Percentiles rank a stretch among this genome's conserved stretches.
Conservation (phyloP, 2,329 filamentous ascomycete genomes). For the Rachicladosporium sp. region DNA sequence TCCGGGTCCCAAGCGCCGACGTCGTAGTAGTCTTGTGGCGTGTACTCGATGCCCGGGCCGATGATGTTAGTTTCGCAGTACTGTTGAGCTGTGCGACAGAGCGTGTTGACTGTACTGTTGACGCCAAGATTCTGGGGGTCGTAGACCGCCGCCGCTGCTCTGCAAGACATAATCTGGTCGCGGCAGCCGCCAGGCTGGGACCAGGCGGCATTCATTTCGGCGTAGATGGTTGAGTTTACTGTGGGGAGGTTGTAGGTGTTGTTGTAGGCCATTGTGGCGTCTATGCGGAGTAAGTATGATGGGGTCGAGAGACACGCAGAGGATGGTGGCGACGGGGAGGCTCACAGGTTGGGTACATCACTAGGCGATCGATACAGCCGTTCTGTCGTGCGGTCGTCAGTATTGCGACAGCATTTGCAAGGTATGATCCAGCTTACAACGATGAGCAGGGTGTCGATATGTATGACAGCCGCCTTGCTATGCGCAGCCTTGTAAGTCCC, state of each 20-base stretch:
- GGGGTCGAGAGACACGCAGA: too few relatives aligned
- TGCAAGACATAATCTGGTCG: slow-evolving; percentile 41
- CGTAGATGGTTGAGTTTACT: slow-evolving; percentile 37
- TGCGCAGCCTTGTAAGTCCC: slow-evolving; percentile 21
- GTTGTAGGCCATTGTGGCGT: slow-evolving; percentile 36
- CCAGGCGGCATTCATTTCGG: slow-evolving; percentile 33
- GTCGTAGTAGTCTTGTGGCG: slow-evolving; percentile 44
- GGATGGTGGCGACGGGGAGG: too few relatives aligned
- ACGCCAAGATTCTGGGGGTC: slow-evolving; percentile 38
- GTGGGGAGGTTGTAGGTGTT: slow-evolving; percentile 45
- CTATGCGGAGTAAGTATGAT: too few relatives aligned
- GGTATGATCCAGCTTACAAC: neutral
- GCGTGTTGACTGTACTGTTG: slow-evolving; percentile 25
- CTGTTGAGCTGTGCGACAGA: slow-evolving; percentile 33
- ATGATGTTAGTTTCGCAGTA: slow-evolving; percentile 37
- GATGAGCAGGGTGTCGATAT: slow-evolving; percentile 39
- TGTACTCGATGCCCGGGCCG: slow-evolving; percentile 30
- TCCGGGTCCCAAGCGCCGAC: slow-evolving; percentile 39
- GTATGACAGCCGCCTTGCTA: slow-evolving; percentile 22
- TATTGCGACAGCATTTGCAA: too few relatives aligned
- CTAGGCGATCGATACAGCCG: slow-evolving; percentile 40
- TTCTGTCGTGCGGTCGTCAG: slow-evolving; percentile 21
- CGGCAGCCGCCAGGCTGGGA: slow-evolving; percentile 38
- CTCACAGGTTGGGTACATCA: slow-evolving; percentile 37
- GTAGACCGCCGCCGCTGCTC: slow-evolving; percentile 31